Evolutionary conservation across 345 rosid genomes (phyloP).

Genomic region (Corymbia maculata): DNA sequence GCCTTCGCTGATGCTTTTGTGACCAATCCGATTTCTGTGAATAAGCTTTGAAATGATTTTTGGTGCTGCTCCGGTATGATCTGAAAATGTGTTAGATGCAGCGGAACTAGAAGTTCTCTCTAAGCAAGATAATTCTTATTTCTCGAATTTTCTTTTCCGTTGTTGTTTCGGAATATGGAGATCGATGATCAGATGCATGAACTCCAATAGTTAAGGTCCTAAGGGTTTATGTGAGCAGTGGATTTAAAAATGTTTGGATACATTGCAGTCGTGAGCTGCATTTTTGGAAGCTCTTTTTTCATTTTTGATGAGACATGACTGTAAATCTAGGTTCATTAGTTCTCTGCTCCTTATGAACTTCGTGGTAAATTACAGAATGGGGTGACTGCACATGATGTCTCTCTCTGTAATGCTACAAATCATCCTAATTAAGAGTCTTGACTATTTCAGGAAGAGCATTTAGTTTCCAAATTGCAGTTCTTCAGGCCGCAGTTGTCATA

Average conservation of each 20-base stretch:
- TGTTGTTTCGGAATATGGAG: not conserved
- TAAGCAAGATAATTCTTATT: not conserved
- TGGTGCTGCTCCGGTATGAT: not conserved
- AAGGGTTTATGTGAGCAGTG: not conserved
- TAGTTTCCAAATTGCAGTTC: conserved; percentile 64
- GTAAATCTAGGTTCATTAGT: not conserved
- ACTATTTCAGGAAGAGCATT: conserved; percentile 82
- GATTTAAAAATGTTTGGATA: not conserved
- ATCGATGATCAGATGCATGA: not conserved
- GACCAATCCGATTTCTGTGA: not conserved
- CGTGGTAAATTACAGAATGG: not conserved
- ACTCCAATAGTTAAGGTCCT: not conserved
- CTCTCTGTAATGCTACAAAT: not conserved
- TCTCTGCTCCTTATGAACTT: not conserved
- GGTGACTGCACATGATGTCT: not conserved
- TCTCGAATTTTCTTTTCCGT: not conserved
- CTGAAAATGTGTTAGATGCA: not conserved
- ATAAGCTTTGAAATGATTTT: not conserved
- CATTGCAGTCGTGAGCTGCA: not conserved
- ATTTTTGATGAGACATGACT: not conserved
- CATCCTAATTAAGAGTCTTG: not conserved
- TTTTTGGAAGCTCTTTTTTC: not conserved
- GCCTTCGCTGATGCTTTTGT: not conserved
- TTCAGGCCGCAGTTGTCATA: conserved; percentile 80
- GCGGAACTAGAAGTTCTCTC: not conserved